A percentile compares a stretch with the other conserved stretches of the same genome.
phyloP scores from a whole-genome alignment of 129 eudicot species.

The Pittosporum tobira region DNA sequence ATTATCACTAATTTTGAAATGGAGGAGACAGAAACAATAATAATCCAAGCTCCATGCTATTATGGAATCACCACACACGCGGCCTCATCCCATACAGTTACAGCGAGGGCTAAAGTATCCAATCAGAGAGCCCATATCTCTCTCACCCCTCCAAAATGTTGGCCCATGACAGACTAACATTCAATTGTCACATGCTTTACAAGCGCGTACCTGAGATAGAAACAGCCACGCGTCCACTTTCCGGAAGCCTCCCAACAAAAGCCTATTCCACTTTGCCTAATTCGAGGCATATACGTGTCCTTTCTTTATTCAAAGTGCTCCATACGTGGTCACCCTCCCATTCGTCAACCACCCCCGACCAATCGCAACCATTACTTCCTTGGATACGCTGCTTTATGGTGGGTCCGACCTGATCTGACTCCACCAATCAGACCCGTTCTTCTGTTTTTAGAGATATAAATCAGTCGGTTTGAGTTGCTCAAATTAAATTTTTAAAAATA shows the following conservation, averaged over 20 bases:
- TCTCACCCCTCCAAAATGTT: neutral
- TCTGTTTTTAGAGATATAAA: no score
- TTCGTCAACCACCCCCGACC: conserved; percentile 9
- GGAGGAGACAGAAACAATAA: no score
- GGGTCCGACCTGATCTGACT: conserved; percentile 25
- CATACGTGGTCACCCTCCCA: conserved; percentile 21
- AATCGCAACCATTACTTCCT: conserved; percentile 12
- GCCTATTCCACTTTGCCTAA: conserved; percentile 31
- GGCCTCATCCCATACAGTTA: neutral
- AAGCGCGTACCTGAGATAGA: neutral
- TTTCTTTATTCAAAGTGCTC: conserved; percentile 22
- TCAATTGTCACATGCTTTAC: no score
- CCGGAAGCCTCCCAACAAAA: conserved; percentile 30
- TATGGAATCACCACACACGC: conserved; percentile 13
- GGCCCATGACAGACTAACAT: neutral
- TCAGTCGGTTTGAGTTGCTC: no score
- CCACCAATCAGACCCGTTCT: conserved; percentile 29
- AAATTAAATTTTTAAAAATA: no score
- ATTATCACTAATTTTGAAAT: no score
- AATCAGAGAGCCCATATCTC: neutral
- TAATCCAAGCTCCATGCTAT: no score
- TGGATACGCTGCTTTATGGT: conserved; percentile 16
- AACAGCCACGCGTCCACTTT: conserved; percentile 37
- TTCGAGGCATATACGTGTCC: conserved; percentile 39
- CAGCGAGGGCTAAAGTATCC: neutral